Evolutionary conservation across 1,139 yeast genomes (phyloP), one percentile per base, ranked within the genome.

Genomic region (Starmera stellimalicola): DNA sequence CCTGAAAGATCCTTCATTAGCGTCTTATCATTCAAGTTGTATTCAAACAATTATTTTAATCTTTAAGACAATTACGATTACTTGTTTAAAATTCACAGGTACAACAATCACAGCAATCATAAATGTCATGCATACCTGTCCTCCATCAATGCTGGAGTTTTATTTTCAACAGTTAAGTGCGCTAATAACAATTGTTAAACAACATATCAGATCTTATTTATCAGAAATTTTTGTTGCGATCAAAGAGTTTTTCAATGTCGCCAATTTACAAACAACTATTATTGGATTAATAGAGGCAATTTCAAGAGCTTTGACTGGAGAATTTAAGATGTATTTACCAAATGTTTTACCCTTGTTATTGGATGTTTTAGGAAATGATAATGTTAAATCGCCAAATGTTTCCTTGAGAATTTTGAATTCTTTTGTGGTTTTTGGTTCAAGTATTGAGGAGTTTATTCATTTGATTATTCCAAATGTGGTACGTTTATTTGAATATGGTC

Each of bases 41-140:
- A 83, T 87, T 10, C 95, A 85, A 48, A 94, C 97, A 0, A 81
- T 91, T 32, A 79, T 88, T 72, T 79, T 83, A 50, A 85, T 91
- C 33, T 87, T 87, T 62, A 87, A 83, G 55, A 81, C 94, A 1
- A 63, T 91, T 41, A 95, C 97, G 0, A 63, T 84, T 37, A 74
- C 88, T 36, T 88, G 96, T 55, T 94, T 88, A 16, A 76, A 88
- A 7, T 91, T 83, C 51, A 62, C 93, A 37, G 83, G 82, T 18
- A 85, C 83, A 39, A 84, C 91, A 11, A 77, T 93, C 29, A 95
- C 95, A 0, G 95, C 94, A 0, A 75, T 91, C 41, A 67, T 85
- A 25, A 70, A 70, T 32, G 96, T 88, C 3, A 85, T 93, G 88
- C 77, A 78, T 38, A 68, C 78, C 1, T 85, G 95, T 52, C 83